A percentile compares a stretch with the other conserved stretches of the same genome.
phyloP scores from a whole-genome alignment of 352 stramenopile genomes.

The Pythium scleroteichum region DNA sequence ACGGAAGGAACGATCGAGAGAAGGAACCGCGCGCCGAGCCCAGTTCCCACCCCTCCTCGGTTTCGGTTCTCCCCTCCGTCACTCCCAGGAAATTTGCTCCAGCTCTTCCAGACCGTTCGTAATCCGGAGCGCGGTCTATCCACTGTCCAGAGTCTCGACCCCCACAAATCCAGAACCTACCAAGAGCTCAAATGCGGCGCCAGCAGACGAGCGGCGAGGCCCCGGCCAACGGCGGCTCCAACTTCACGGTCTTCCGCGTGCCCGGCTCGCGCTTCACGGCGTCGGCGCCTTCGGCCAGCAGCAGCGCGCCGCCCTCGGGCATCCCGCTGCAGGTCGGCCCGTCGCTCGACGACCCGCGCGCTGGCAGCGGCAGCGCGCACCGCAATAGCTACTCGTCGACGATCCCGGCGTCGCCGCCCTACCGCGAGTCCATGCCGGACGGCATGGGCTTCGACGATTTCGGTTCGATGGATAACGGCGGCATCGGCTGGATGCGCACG shows the following conservation, averaged over 20 bases:
- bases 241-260: slow-evolving; percentile 73
- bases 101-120: neutral
- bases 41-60: too few relatives aligned
- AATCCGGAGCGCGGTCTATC: slow-evolving; percentile 2
- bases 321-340: slow-evolving; percentile 27
- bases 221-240: slow-evolving; percentile 20
- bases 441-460: slow-evolving; percentile 23
- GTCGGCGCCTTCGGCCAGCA: slow-evolving; percentile 7
- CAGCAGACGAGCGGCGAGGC: slow-evolving; percentile 19
- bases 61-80: neutral
- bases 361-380: slow-evolving; percentile 1
- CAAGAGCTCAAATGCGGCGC: slow-evolving; percentile 17
- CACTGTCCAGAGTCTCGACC: slow-evolving; percentile 12
- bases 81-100: neutral
- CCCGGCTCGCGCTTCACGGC: slow-evolving; percentile 32
- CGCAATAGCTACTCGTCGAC: slow-evolving; percentile 31
- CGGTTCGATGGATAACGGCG: slow-evolving; percentile 45
- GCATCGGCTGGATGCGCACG: slow-evolving; percentile 65
- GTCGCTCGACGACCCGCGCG: slow-evolving; percentile 15
- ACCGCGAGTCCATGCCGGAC: slow-evolving; percentile 22
- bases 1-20: neutral
- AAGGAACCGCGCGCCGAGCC: neutral
- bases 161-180: slow-evolving; percentile 11
- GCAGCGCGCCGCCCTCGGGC: slow-evolving; percentile 1
- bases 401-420: slow-evolving; percentile 27